Conservation (phyloP, 768 basidiomycete genomes). For the Mycena floridula region DNA sequence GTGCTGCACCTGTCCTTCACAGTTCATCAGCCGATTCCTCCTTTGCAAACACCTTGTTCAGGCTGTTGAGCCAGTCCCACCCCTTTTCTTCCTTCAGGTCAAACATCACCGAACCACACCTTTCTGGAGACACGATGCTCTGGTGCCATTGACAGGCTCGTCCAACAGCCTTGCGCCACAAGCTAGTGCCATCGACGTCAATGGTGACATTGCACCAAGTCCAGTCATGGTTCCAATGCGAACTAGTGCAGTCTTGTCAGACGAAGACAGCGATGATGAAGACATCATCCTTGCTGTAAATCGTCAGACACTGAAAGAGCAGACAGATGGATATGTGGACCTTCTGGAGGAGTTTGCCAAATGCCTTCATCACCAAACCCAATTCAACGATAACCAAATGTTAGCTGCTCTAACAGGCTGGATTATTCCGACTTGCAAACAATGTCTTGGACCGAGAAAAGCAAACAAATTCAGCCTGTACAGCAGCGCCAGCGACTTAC, state of each 20-base stretch:
- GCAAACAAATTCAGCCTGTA: neutral
- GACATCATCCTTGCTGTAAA: neutral
- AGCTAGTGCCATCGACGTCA: neutral
- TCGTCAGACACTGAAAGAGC: neutral
- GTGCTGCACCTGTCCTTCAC: conserved; percentile 13
- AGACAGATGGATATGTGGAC: neutral
- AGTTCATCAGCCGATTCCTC: conserved; percentile 10
- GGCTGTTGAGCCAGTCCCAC: conserved; percentile 6
- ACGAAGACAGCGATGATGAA: neutral
- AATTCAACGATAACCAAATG: neutral
- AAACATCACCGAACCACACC: neutral
- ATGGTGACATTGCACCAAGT: neutral
- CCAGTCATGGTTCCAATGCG: neutral
- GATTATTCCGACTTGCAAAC: neutral
- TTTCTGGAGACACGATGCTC: neutral
- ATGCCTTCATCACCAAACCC: neutral
- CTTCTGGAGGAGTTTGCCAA: neutral
- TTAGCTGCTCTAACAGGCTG: neutral
- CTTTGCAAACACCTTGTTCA: conserved; percentile 20
- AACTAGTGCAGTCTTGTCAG: too few relatives aligned
- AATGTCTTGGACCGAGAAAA: neutral
- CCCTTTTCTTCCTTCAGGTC: neutral
- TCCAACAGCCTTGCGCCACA: neutral
- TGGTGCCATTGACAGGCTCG: conserved; percentile 18
- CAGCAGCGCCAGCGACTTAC: neutral